Conservation (phyloP, 257 asterid species). For the Craterostigma plantagineum region DNA sequence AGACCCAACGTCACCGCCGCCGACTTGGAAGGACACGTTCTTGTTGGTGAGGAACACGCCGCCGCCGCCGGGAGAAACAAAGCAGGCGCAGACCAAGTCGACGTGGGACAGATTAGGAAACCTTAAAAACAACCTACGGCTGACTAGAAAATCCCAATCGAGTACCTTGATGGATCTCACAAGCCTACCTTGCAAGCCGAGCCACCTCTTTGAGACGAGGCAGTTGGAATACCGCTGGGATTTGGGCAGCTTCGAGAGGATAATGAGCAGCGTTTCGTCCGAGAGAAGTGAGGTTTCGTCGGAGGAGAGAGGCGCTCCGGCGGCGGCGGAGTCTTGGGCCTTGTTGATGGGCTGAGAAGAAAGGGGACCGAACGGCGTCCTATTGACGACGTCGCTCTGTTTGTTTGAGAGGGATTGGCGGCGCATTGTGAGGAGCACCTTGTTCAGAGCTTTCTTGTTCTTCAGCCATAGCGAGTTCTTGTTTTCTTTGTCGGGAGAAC, state of each 20-base stretch:
- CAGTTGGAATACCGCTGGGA: slow-evolving; percentile 39
- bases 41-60: slow-evolving; percentile 28
- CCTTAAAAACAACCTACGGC: slow-evolving; percentile 50
- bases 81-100: slow-evolving; percentile 41
- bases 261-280: slow-evolving; percentile 46
- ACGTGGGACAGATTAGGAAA: slow-evolving; percentile 59
- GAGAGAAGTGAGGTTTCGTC: slow-evolving; percentile 57
- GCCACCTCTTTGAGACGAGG: slow-evolving; percentile 73
- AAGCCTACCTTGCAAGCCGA: slow-evolving; percentile 68
- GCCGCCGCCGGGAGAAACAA: slow-evolving; percentile 22
- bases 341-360: slow-evolving; percentile 14
- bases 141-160: slow-evolving; percentile 58
- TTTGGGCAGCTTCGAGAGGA: slow-evolving; percentile 38
- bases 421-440: slow-evolving; percentile 44
- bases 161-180: slow-evolving; percentile 55
- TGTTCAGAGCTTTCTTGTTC: slow-evolving; percentile 44
- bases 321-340: slow-evolving; percentile 18
- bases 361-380: neutral
- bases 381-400: slow-evolving; percentile 13
- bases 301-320: slow-evolving; percentile 23
- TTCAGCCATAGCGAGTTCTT: slow-evolving; percentile 29
- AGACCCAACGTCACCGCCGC: slow-evolving; percentile 13
- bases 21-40: no score
- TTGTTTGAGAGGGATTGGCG: slow-evolving; percentile 24
- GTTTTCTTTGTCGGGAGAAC: slow-evolving; percentile 32